Evolutionary conservation across 1,284 basidiomycete genomes (phyloP), one percentile per base, ranked within the genome.

Genomic region (Moesziomyces antarcticus): DNA sequence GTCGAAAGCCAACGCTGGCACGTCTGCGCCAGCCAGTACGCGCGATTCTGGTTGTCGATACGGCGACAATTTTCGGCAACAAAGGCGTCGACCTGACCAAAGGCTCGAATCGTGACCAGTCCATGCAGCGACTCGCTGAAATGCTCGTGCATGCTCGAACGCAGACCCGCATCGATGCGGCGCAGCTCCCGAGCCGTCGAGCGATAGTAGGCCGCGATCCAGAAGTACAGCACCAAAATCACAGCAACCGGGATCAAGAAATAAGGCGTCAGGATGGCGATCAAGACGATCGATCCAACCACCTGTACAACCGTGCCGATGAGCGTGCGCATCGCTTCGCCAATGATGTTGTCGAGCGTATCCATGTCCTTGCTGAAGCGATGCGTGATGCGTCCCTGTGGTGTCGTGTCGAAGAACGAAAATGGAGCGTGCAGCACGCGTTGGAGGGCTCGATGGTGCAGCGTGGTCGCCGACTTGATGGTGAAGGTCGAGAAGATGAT

Each of bases 271-370:
- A 94, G 85, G 69, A 93, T 90, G 7, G 86, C 86, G 45, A 94
- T 89, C 66, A 95, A 83, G 79, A 94, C 89, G 79, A 93, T 87
- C 3, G 92, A 90, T 33, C 92, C 91, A 14, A 91, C 41, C 46
- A 93, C 91, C 52, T 86, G 87, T 3, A 89, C 88, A 2, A 88
- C 74, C 0, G 92, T 93, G n/a, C 81, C 86, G 59, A 88, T 85
- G 52, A 93, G 87, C 89, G 92, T 92, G 50, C 93, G 89, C 79
- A 93, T 85, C 3, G 92, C 88, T 82, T 94, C 92, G 86, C 78
- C 71, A 24, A 74, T 66, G 18, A 74, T 57, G 83, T 86, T 86
- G 53, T 70, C 65, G 27, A 71, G 47, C 21, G 68, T 73, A 54
- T 85, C 84, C 41, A 84, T 80, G 56, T 85, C 85, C 42, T 74